Base-by-base conservation (phyloP, 2,329 filamentous ascomycete species). In the Drechslerella stenobrocha region DNA sequence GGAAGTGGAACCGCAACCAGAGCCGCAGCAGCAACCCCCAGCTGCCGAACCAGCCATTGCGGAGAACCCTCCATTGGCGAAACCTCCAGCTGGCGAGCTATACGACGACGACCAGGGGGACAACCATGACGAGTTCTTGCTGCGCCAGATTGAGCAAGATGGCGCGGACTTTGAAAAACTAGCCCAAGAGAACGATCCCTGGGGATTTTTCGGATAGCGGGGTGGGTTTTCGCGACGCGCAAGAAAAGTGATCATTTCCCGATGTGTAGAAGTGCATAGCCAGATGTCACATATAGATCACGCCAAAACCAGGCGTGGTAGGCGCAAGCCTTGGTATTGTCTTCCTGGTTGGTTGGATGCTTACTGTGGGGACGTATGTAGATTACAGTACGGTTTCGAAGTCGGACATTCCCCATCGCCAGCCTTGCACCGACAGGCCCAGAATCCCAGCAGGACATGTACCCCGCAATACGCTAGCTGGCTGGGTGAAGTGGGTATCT, bases 381-480 rank as follows among this genome's bases (percentile, higher is more conserved):
- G n/a, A n/a, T n/a, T n/a, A n/a, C n/a, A n/a, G n/a, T n/a, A n/a
- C n/a, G n/a, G n/a, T 9, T 7, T 50, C 4, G 30, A 22, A 52
- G 22, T 3, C 34, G 35, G 53, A 3, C 5, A 32, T 1, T 40
- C 44, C 18, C 13, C 48, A 24, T 23, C 18, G 2, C n/a, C n/a
- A 2, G 8, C 3, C 7, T 23, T 52, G 24, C 52, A 9, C 13
- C 15, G 34, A 13, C 3, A 37, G 13, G 11, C 11, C 13, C 11
- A 5, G 15, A 5, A 13, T 4, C 15, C 15, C 34, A 15, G 34
- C 13, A 13, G 13, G 2, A 18, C 37, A 42, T 42, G 32, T 59
- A 59, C 61, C 61, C 61, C 61, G 53, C 61, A 66, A 66, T 58
- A 55, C 42, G 48, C 61, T 66, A 66, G 55, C 40, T 59, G 28